These are phyloP conservation scores for Populus alba DNA, from an alignment of 345 rosid species.

Conservation along the genomic window DNA sequence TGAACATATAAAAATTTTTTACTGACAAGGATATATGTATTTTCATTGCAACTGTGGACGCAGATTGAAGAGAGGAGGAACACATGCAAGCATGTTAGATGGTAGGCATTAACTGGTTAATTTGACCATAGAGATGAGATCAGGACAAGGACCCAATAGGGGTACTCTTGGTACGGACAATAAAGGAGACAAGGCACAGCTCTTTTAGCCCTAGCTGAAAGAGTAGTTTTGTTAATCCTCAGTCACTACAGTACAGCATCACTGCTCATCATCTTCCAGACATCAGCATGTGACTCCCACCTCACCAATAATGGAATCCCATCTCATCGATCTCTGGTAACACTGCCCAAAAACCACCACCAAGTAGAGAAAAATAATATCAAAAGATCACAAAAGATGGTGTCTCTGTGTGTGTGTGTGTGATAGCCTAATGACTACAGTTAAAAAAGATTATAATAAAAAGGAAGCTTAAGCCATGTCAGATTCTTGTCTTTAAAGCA, in stretches of 20 bases:
- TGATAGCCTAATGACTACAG: not conserved
- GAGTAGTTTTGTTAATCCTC: conserved; percentile 10
- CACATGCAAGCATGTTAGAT: not conserved
- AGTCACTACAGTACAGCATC: not conserved
- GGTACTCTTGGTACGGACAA: conserved; percentile 13
- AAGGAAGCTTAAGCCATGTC: conserved; percentile 19
- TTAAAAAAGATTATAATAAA: conserved; percentile 7
- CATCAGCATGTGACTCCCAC: conserved; percentile 56
- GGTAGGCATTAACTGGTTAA: not conserved
- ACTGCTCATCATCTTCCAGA: conserved; percentile 29
- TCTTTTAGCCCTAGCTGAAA: not conserved
- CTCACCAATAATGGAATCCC: conserved; percentile 34
- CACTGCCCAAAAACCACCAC: not conserved
- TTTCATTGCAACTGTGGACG: not conserved
- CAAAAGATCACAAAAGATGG: not conserved
- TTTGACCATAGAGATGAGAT: not conserved
- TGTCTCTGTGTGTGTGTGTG: not conserved
- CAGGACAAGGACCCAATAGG: not conserved
- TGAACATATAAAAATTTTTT: not conserved
- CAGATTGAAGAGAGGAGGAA: not conserved
- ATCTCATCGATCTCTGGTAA: not conserved
- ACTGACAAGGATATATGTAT: not conserved
- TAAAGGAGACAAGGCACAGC: conserved; percentile 5
- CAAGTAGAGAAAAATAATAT: not conserved
- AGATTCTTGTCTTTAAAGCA: conserved; percentile 20